A percentile compares a stretch with the other conserved stretches of the same genome.
phyloP scores from a whole-genome alignment of 352 stramenopile species.

The Phytophthora ohioensis region DNA sequence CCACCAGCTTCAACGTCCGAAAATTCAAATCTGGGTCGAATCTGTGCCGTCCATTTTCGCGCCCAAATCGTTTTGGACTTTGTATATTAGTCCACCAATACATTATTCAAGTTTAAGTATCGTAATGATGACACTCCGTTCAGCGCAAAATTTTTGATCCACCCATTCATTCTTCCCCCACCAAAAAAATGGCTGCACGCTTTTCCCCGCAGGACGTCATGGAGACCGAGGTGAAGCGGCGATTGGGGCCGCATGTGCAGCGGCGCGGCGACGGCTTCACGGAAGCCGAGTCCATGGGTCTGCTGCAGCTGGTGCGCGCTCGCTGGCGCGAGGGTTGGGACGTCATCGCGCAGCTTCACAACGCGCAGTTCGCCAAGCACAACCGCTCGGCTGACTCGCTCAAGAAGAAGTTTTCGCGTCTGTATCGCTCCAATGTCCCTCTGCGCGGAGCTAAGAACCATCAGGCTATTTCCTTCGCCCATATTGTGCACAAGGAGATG shows the following conservation, averaged over 20 bases:
- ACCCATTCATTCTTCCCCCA: conserved; percentile 36
- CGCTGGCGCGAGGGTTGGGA: conserved; percentile 53
- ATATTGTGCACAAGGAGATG: conserved; percentile 52
- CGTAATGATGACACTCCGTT: conserved; percentile 13
- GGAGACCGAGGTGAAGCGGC: conserved; percentile 37
- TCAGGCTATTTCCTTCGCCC: conserved; percentile 42
- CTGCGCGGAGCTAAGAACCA: conserved; percentile 50
- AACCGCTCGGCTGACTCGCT: conserved; percentile 53
- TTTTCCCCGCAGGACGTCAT: conserved; percentile 31
- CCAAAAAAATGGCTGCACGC: conserved; percentile 36
- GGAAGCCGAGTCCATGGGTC: conserved; percentile 46
- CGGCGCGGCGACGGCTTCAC: conserved; percentile 51
- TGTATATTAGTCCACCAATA: conserved; percentile 18
- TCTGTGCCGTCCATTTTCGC: conserved; percentile 19
- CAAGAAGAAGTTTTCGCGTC: conserved; percentile 54
- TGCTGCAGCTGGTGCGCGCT: conserved; percentile 47
- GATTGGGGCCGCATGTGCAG: conserved; percentile 35
- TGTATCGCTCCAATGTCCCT: conserved; percentile 42
- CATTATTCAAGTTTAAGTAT: conserved; percentile 3
- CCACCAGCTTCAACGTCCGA: conserved; percentile 7
- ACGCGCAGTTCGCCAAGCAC: conserved; percentile 44
- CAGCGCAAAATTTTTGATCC: conserved; percentile 37
- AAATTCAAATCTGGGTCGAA: conserved; percentile 24
- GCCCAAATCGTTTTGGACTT: conserved; percentile 13
- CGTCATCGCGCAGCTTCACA: conserved; percentile 47